phyloP scores from a whole-genome alignment of 129 eudicot genomes.

The Lactuca saligna region DNA sequence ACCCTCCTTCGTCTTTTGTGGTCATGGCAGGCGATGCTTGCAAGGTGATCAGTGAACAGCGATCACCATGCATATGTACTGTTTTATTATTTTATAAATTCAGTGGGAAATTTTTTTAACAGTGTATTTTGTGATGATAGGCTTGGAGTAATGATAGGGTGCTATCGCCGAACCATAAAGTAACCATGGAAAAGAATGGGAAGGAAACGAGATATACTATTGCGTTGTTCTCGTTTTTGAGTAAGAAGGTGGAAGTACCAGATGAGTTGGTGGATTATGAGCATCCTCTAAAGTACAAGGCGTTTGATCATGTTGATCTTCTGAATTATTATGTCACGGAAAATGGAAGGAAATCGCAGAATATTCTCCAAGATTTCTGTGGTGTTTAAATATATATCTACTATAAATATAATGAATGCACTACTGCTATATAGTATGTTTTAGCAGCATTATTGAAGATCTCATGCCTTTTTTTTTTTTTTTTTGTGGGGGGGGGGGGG shows the following conservation, averaged over 20 bases:
- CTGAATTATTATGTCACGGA: conserved; percentile 61
- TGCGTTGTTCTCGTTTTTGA: conserved; percentile 60
- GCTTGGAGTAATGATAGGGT: conserved; percentile 80
- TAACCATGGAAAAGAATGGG: conserved; percentile 46
- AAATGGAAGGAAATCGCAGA: conserved; percentile 59
- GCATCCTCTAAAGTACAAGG: conserved; percentile 52
- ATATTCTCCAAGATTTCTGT: conserved; percentile 68
- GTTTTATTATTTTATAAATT: background rate
- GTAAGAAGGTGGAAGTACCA: conserved; percentile 49
- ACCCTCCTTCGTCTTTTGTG: conserved; percentile 60
- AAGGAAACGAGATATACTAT: conserved; percentile 63
- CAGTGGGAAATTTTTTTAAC: background rate
- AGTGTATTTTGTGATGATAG: conserved; percentile 21
- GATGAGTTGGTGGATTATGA: conserved; percentile 63
- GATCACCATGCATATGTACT: background rate
- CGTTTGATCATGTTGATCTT: conserved; percentile 65
- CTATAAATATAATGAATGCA: background rate
- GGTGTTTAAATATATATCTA: conserved; percentile 42
- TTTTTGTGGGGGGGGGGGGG: background rate
- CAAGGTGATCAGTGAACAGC: conserved; percentile 47
- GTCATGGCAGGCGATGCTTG: conserved; percentile 87
- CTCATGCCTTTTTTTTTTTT: background rate
- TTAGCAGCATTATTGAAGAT: background rate
- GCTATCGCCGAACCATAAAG: conserved; percentile 66
- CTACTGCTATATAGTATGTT: background rate